Percentiles rank a stretch among this genome's conserved stretches.
These are phyloP conservation scores for Cyberlindnera galapagoensis DNA, from an alignment of 805 yeast genomes.

Conservation along the genomic window DNA sequence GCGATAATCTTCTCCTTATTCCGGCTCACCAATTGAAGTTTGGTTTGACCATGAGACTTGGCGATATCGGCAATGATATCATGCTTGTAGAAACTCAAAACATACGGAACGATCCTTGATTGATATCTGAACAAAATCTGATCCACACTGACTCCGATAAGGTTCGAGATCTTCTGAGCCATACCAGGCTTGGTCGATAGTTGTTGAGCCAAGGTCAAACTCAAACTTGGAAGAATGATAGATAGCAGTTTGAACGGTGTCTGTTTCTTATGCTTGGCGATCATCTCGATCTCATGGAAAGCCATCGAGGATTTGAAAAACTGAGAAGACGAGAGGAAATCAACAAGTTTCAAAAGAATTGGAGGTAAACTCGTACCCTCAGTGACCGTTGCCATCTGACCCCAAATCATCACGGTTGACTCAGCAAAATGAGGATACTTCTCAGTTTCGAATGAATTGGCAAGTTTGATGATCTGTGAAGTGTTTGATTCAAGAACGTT, in stretches of 20 bases:
- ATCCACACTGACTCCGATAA: slow-evolving; percentile 54
- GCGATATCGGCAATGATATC: slow-evolving; percentile 62
- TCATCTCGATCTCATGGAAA: slow-evolving; percentile 50
- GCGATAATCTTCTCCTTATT: slow-evolving; percentile 52
- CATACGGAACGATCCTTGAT: slow-evolving; percentile 68
- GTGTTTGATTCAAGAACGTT: slow-evolving; percentile 38
- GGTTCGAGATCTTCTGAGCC: slow-evolving; percentile 52
- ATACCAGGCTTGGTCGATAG: slow-evolving; percentile 43
- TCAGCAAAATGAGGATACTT: slow-evolving; percentile 43
- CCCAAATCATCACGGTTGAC: slow-evolving; percentile 54
- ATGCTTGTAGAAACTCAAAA: slow-evolving; percentile 58
- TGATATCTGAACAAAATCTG: slow-evolving; percentile 65
- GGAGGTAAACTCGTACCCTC: slow-evolving; percentile 66
- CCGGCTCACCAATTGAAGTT: slow-evolving; percentile 40
- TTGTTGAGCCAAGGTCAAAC: slow-evolving; percentile 54
- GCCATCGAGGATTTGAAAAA: slow-evolving; percentile 65
- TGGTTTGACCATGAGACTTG: slow-evolving; percentile 33
- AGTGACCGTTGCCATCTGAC: slow-evolving; percentile 54
- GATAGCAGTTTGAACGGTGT: slow-evolving; percentile 77
- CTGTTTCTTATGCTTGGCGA: slow-evolving; percentile 48
- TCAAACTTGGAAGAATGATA: slow-evolving; percentile 71
- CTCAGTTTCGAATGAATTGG: slow-evolving; percentile 37
- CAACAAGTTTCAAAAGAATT: slow-evolving; percentile 57
- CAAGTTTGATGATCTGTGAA: slow-evolving; percentile 33
- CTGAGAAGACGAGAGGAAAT: slow-evolving; percentile 56